Base-by-base conservation (phyloP, 2,329 filamentous ascomycete genomes). In the Teratosphaeriaceae sp. region DNA sequence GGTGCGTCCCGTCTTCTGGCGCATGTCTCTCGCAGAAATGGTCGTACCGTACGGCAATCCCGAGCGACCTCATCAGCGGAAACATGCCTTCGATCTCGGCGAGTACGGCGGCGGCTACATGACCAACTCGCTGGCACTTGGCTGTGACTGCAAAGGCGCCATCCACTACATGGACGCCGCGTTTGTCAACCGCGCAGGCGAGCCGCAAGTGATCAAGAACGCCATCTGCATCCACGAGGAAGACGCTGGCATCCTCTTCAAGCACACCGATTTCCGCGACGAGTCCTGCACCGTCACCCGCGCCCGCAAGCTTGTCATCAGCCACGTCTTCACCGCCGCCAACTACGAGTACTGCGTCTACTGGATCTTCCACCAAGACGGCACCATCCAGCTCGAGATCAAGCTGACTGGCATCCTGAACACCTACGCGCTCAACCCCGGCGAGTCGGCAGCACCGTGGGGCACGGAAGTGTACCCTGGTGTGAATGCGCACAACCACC, bases 201-300 rank as follows among this genome's bases (percentile, higher is more conserved):
- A 78, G n/a, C 72, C 85, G 21, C 80, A 81, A 3, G 84, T 81
- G 1, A 88, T 95, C 70, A 90, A 94, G 72, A 95, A 95, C 59
- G 89, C 89, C 27, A 84, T 96, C 53, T 96, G 89, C 64, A 89
- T 96, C 52, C 89, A 96, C 66, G 89, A 96, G 64, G 89, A 96
- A 68, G 89, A 96, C 52, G 79, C 79, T 2, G 89, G 89, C 5
- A 92, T 96, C 46, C 72, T 95, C 1, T 95, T 94, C 78, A 96
- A 96, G 69, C 62, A 65, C 47, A 88, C 81, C 13, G 89, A 96
- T 66, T 96, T 95, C 76, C 79, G 89, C 27, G 89, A 96, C 59
- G 84, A 92, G 33, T 90, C 85, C 0, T 79, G 82, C 42, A 87
- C 92, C 8, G 85, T 94, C 3, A 95, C 88, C 0, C 82, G 89